Conservation (phyloP, 2,329 filamentous ascomycete species). For the Rasamsonia emersonii region DNA sequence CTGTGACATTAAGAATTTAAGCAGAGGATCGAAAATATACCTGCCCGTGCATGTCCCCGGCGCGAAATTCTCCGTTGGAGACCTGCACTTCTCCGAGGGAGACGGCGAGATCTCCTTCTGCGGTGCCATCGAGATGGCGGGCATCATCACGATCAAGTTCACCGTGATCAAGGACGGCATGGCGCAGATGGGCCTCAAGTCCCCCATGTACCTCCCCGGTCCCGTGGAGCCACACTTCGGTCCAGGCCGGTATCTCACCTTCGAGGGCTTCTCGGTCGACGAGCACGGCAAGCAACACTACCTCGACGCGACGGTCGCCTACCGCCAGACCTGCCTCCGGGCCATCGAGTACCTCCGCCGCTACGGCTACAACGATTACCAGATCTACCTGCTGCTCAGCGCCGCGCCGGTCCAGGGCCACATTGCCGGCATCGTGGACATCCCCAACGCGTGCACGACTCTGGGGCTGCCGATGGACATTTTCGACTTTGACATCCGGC, state of each 20-base stretch:
- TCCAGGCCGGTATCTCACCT: conserved; percentile 71
- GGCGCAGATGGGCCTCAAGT: conserved; percentile 64
- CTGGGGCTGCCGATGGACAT: conserved; percentile 86
- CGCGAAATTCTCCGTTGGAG: conserved; percentile 84
- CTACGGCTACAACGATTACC: conserved; percentile 63
- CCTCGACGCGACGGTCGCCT: conserved; percentile 77
- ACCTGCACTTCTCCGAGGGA: conserved; percentile 79
- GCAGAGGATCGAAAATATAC: conserved; percentile 71
- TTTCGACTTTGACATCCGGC: conserved; percentile 85
- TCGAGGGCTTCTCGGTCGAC: conserved; percentile 86
- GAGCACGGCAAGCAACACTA: conserved; percentile 84
- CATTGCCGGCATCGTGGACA: conserved; percentile 81
- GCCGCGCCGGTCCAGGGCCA: conserved; percentile 84
- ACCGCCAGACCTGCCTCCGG: conserved; percentile 69
- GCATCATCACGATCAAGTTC: conserved; percentile 84
- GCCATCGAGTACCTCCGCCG: conserved; percentile 71
- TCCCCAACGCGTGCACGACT: conserved; percentile 86
- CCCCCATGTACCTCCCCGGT: conserved; percentile 75
- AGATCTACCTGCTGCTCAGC: conserved; percentile 76
- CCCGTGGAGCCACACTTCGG: conserved; percentile 85
- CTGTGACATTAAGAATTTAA: conserved; percentile 84
- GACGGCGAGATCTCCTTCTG: conserved; percentile 88
- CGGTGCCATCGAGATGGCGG: conserved; percentile 89
- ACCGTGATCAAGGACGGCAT: conserved; percentile 77
- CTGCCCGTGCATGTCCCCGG: conserved; percentile 79